These are phyloP conservation scores for Deakozyma indianensis DNA, from an alignment of 805 yeast species.

Conservation along the genomic window DNA sequence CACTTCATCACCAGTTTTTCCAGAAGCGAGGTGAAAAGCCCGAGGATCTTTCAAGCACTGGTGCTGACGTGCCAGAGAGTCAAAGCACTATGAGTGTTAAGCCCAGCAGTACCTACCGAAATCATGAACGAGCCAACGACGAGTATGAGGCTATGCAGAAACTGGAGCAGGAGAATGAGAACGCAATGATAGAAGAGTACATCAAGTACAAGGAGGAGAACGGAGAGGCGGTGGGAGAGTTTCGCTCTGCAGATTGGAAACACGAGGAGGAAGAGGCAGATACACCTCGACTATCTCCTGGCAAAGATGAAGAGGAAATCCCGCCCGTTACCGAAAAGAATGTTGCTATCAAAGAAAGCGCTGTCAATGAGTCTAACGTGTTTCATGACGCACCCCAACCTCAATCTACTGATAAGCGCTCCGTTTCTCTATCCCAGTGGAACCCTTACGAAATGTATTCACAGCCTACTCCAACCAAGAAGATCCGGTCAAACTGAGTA, in stretches of 20 bases:
- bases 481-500: too few relatives aligned
- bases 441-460: too few relatives aligned
- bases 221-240: too few relatives aligned
- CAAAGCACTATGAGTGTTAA: background rate
- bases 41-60: background rate
- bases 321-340: too few relatives aligned
- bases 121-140: background rate
- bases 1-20: slow-evolving; percentile 52
- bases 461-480: too few relatives aligned
- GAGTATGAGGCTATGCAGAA: background rate
- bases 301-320: too few relatives aligned
- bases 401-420: too few relatives aligned
- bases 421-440: too few relatives aligned
- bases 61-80: background rate
- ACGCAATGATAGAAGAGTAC: background rate
- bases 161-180: background rate
- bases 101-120: background rate
- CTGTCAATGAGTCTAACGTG: too few relatives aligned
- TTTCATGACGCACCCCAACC: too few relatives aligned
- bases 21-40: slow-evolving; percentile 21
- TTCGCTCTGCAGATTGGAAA: too few relatives aligned
- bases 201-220: background rate
- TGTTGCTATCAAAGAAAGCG: too few relatives aligned
- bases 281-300: background rate
- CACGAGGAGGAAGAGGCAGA: background rate